Base-by-base conservation (phyloP, 2,329 filamentous ascomycete genomes). In the Chrysoporthe deuterocubensis region DNA sequence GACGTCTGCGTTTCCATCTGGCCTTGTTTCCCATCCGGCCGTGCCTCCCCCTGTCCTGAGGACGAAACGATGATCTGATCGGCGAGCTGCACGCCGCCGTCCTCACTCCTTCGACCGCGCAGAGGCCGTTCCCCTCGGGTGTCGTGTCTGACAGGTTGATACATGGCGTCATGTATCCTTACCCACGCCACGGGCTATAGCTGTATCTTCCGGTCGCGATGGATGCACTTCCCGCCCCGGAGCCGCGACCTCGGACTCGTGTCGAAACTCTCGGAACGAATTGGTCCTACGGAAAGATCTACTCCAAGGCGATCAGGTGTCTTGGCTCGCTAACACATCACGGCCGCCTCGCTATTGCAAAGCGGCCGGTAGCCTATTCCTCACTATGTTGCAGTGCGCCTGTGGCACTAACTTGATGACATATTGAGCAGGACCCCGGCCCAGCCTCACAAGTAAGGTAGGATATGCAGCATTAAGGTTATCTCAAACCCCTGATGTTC, bases 401-500 rank as follows among this genome's bases (percentile, higher is more conserved):
- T 59, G 44, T 46, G 32, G 32, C 62, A 48, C 59, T 5, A 61
- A 32, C 54, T 18, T 16, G 14, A 57, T 13, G 14, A 21, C 9
- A 32, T 5, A 2, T n/a, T 11, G 65, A 18, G 56, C 43, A 67
- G 34, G 43, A 48, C 5, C n/a, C 18, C 9, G 59, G n/a, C 60
- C 54, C 43, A 34, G 50, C 4, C 26, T 9, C 32, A 54, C 32
- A 54, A 54, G 50, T 26, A 26, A 26, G 50, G 16, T 0, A 54
- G 9, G 13, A 14, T 54, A 34, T 34, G 11, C 13, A 34, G 50
- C 50, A 69, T 57, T 67, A 67, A 67, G 65, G 65, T 64, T 69
- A 69, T 64, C 40, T 54, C 32, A 61, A 61, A 62, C 56, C 66
- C 71, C 63, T 67, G 62, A 34, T 18, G 32, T 62, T 18, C 42